Evolutionary conservation across 768 basidiomycete genomes (phyloP).

Genomic region (Amylocystis lapponica): DNA sequence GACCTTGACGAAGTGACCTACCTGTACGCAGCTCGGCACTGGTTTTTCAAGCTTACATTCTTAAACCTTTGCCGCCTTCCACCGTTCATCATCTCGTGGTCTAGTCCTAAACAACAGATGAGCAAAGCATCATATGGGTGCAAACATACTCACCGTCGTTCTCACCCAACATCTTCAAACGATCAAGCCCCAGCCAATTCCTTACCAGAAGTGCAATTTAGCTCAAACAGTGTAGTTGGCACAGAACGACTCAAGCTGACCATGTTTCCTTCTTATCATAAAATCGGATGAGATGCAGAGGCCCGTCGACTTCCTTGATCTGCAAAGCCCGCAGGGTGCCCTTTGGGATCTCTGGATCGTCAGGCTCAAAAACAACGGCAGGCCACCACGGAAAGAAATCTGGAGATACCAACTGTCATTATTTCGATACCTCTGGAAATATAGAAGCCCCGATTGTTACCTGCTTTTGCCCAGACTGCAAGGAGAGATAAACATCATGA

Average conservation of each 20-base stretch:
- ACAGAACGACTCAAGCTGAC: constrained; percentile 28
- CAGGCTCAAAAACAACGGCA: constrained; percentile 65
- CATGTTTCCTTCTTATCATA: constrained; percentile 66
- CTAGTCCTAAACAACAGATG: constrained; percentile 43
- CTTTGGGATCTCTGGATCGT: constrained; percentile 51
- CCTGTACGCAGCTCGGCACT: constrained; percentile 61
- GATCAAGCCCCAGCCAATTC: constrained; percentile 54
- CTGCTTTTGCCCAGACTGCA: constrained; percentile 80
- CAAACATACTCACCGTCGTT: constrained; percentile 45
- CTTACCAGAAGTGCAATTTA: constrained; percentile 29
- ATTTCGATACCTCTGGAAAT: neutral
- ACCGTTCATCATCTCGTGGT: constrained; percentile 50
- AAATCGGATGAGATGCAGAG: constrained; percentile 69
- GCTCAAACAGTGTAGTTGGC: neutral
- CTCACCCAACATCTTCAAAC: constrained; percentile 65
- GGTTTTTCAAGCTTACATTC: constrained; percentile 38
- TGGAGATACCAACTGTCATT: constrained; percentile 26
- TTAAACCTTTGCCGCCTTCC: constrained; percentile 60
- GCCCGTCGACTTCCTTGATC: constrained; percentile 26
- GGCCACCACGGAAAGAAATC: constrained; percentile 87
- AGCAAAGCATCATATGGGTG: neutral
- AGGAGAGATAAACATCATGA: neutral
- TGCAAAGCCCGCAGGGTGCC: constrained; percentile 13
- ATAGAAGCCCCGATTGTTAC: constrained; percentile 25
- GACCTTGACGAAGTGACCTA: constrained; percentile 27